Evolutionary conservation across 2,329 filamentous ascomycete genomes (phyloP), one percentile per base, ranked within the genome.

Genomic region (Trichoderma pleuroti): DNA sequence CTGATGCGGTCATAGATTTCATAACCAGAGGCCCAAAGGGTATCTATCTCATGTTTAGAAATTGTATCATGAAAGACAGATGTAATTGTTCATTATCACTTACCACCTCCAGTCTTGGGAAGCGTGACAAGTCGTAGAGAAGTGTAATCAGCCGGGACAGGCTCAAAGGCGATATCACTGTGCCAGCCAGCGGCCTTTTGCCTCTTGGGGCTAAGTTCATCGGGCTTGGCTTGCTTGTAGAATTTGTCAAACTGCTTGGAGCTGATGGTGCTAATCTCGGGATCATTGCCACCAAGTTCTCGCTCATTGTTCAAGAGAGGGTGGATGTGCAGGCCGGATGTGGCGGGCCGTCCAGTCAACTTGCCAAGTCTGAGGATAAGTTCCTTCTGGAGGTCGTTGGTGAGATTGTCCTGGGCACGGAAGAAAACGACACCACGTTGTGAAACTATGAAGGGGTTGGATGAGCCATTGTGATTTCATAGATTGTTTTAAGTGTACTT

Each of bases 361-460:
- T 88, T 80, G 12, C 89, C 89, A 1, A 91, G 84, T 0, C 85
- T 83, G 60, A 90, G 84, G 24, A 89, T 87, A 0, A 93, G 83
- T 68, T 89, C 81, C 80, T 93, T 93, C 75, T 91, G 89, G 2
- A 90, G 83, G 1, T 88, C 87, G 76, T 91, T 86, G 73, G 84
- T 85, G 46, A 92, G 79, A 42, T 83, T 81, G 76, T 90, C 83
- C 73, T 93, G 90, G 34, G 86, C 84, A 24, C 90, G 86, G 80
- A 92, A 91, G 81, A 92, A 91, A 36, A 92, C 89, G 4, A 92
- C 90, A 11, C 90, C 90, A 0, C 90, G 86, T 72, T 88, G 86
- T 1, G 90, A 92, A 73, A 92, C 90, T 91, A 26, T n/a, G 14
- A 3, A 34, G 26, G 21, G 28, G 21, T 56, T 16, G 59, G 36